phyloP scores from a whole-genome alignment of 257 asterid genomes.

The Primulina huaijiensis region DNA sequence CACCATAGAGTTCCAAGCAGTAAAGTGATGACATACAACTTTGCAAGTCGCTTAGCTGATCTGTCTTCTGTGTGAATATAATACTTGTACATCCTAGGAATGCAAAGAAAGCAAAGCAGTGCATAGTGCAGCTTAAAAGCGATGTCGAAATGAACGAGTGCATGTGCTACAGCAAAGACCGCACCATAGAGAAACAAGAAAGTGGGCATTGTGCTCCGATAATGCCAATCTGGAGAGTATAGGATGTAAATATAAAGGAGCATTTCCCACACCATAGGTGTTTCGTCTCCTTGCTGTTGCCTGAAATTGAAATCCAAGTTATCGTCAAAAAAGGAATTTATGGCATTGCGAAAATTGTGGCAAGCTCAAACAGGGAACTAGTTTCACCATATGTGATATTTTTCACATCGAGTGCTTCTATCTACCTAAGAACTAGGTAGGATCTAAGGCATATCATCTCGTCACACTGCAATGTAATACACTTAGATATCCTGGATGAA shows the following conservation, averaged over 20 bases:
- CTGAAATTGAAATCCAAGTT: conserved; percentile 35
- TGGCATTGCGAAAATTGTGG: conserved; percentile 5
- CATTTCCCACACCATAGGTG: conserved; percentile 99
- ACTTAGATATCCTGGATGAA: neutral
- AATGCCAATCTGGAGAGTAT: conserved; percentile 98
- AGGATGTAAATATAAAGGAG: conserved; percentile 92
- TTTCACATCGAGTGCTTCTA: neutral
- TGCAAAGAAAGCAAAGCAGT: conserved; percentile 84
- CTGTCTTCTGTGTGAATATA: conserved; percentile 75
- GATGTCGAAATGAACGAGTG: conserved; percentile 60
- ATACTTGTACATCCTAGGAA: conserved; percentile 89
- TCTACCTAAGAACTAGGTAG: neutral
- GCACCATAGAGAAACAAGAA: conserved; percentile 86
- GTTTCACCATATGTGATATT: too few species aligned
- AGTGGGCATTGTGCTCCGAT: conserved; percentile 93
- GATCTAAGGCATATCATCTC: neutral
- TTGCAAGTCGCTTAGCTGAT: conserved; percentile 73
- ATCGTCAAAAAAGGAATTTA: conserved; percentile 12
- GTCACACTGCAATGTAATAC: neutral
- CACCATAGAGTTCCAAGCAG: conserved; percentile 59
- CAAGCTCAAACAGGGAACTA: neutral
- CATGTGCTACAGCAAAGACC: conserved; percentile 70
- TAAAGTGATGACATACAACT: conserved; percentile 58
- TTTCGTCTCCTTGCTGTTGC: conserved; percentile 97
- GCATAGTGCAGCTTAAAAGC: conserved; percentile 80